Evolutionary conservation across 768 basidiomycete genomes (phyloP).

Genomic region (Boletus sp.): DNA sequence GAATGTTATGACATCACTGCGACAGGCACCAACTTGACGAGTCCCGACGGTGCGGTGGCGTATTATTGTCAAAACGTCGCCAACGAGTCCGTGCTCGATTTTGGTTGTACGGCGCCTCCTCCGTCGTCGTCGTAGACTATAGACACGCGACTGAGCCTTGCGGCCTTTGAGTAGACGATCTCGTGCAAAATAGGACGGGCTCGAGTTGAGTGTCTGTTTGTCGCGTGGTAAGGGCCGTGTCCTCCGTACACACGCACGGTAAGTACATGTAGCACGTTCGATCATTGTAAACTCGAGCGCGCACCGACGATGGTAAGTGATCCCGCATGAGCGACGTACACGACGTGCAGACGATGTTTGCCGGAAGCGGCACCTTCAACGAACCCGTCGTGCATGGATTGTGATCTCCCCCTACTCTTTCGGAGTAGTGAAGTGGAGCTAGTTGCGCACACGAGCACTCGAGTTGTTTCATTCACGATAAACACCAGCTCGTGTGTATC

Average conservation of each 20-base stretch:
- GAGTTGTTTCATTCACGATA: neutral
- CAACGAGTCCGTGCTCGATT: conserved; percentile 29
- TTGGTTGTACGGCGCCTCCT: conserved; percentile 20
- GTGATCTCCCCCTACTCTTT: neutral
- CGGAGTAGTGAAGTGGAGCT: neutral
- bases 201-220: neutral
- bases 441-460: neutral
- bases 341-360: neutral
- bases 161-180: neutral
- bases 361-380: neutral
- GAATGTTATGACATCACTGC: conserved; percentile 39
- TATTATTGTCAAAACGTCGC: conserved; percentile 39
- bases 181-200: neutral
- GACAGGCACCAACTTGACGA: conserved; percentile 18
- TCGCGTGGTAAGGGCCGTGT: neutral
- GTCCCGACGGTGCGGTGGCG: conserved; percentile 30
- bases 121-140: neutral
- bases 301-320: neutral
- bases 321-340: neutral
- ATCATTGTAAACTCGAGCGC: neutral
- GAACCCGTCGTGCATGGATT: neutral
- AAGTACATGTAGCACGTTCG: neutral
- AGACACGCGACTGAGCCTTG: neutral
- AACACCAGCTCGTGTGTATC: neutral
- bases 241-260: neutral